Evolutionary conservation across 2,329 filamentous ascomycete species (phyloP), one percentile per base, ranked within the genome.

Genomic region (Sporothrix globosa): DNA sequence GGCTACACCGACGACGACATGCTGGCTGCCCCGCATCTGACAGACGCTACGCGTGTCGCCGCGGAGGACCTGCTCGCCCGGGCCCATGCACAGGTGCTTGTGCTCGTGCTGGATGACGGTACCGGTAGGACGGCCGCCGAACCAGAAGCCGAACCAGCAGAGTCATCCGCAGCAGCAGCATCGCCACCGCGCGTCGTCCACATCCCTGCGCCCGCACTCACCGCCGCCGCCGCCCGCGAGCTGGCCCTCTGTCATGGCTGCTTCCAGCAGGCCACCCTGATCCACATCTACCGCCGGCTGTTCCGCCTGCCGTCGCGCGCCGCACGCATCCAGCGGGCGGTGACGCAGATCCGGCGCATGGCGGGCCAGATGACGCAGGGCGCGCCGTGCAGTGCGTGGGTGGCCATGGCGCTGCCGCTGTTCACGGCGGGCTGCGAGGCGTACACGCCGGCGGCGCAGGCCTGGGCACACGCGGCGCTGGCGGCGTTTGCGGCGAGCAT

Each of bases 251-350:
- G 69, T 34, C 67, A 73, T 52, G 61, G 65, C 13, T 44, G 46
- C 58, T 73, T 73, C 65, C 71, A 73, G 52, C 71, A 73, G 19
- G 71, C 71, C 0, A 71, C 69, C 6, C 65, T 71, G n/a, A 73
- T 73, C 52, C 71, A 71, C 61, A 27, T 73, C 10, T 73, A 73
- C 63, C 71, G 71, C 3, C 71, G 69, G 27, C 69, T 73, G 17
- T 73, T 65, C 63, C 52, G 63, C 2, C 56, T 73, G 67, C 69
- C 71, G 13, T 73, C 71, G 10, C 19, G 50, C 1, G 41, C 71
- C 24, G 4, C 58, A 6, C 69, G 34, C 27, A 71, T 73, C 50
- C 71, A 71, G 50, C 44, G 41, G 17, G 67, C 71, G 10, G 71
- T 70, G 10, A 30, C 34, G 2, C 27, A 56, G 44, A 69, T 73